Conservation (phyloP, 306 rosid species). For the Quercus variabilis region DNA sequence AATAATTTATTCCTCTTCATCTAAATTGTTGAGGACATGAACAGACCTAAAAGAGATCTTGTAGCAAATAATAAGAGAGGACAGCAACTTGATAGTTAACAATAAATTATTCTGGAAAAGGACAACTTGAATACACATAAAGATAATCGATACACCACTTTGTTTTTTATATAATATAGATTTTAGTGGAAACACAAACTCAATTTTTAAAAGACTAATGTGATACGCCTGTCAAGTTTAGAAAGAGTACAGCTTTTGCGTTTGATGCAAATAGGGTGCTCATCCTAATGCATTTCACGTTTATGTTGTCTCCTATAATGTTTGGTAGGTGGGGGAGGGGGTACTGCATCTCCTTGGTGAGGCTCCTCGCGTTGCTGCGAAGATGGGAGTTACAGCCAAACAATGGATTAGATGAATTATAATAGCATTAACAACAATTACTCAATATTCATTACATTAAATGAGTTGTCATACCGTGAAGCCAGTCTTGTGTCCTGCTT, state of each 20-base stretch:
- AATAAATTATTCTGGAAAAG: background rate
- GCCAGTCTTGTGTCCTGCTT: no score
- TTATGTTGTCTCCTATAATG: no score
- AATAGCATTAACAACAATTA: no score
- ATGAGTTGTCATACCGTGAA: no score
- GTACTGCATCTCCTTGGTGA: no score
- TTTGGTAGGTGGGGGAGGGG: no score
- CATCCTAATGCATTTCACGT: no score
- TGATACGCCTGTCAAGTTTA: background rate
- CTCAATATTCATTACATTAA: no score
- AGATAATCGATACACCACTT: background rate
- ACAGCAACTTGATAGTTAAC: background rate
- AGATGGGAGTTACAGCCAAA: no score
- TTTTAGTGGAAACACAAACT: background rate
- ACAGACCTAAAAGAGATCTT: background rate
- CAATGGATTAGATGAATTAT: no score
- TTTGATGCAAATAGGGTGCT: no score
- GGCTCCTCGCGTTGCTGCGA: no score
- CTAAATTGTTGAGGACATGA: slow-evolving; percentile 4
- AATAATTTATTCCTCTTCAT: background rate
- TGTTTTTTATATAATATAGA: background rate
- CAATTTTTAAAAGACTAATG: background rate
- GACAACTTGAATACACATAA: background rate
- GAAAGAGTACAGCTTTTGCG: background rate
- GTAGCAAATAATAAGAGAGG: background rate